phyloP scores from a whole-genome alignment of 352 stramenopile species.

The Globisporangium nagaii region DNA sequence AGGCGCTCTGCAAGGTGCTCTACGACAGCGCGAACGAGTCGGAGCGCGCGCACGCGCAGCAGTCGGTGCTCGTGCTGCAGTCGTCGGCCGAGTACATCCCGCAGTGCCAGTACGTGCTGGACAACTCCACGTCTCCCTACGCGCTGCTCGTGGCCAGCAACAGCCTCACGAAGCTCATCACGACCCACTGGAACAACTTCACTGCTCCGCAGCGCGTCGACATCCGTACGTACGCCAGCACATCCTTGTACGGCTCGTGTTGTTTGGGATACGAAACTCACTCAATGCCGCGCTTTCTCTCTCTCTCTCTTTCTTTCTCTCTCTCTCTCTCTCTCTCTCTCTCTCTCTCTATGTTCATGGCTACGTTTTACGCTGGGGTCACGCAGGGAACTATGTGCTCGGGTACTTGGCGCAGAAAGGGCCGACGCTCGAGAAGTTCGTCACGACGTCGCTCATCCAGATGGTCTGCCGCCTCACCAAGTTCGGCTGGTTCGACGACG shows the following conservation, averaged over 20 bases:
- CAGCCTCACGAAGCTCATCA: conserved; percentile 96
- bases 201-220: conserved; percentile 85
- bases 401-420: conserved; percentile 96
- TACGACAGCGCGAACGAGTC: conserved; percentile 75
- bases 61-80: conserved; percentile 82
- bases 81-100: conserved; percentile 96
- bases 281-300: too few relatives aligned
- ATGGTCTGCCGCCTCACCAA: conserved; percentile 98
- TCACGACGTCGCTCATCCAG: conserved; percentile 94
- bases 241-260: conserved; percentile 2
- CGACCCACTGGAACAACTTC: conserved; percentile 94
- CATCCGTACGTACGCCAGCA: conserved; percentile 71
- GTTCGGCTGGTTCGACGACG: conserved; percentile 99
- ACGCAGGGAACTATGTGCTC: conserved; percentile 98
- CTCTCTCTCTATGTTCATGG: too few relatives aligned
- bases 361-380: too few relatives aligned
- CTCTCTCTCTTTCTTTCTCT: too few relatives aligned
- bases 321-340: too few relatives aligned
- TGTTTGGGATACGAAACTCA: too few relatives aligned
- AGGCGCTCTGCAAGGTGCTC: conserved; percentile 71
- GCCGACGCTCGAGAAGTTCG: conserved; percentile 92
- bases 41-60: conserved; percentile 72
- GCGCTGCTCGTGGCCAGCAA: conserved; percentile 95
- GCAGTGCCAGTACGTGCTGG: conserved; percentile 98
- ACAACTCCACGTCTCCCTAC: conserved; percentile 94